Percentiles rank a stretch among this genome's conserved stretches.
Conservation (phyloP, 2,329 filamentous ascomycete species). For the Beauveria asiatica region DNA sequence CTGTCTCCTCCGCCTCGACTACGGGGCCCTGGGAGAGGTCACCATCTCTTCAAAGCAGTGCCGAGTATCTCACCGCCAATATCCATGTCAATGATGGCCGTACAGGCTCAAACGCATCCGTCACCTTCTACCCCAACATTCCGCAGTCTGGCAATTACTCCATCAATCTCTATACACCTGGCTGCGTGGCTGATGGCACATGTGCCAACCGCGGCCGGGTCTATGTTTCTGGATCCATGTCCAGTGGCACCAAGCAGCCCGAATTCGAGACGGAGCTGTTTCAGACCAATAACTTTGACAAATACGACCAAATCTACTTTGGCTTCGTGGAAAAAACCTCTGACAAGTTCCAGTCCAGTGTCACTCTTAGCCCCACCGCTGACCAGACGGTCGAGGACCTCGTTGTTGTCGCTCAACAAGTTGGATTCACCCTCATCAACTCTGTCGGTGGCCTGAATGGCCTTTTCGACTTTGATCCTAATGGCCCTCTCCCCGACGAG, state of each 20-base stretch:
- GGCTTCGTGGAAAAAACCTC: constrained; percentile 73
- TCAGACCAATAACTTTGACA: constrained; percentile 94
- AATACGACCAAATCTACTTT: constrained; percentile 87
- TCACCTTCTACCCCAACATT: constrained; percentile 78
- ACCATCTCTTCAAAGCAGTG: constrained; percentile 59
- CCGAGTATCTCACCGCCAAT: constrained; percentile 66
- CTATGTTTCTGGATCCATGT: constrained; percentile 68
- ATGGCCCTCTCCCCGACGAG: constrained; percentile 40
- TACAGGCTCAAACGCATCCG: constrained; percentile 44
- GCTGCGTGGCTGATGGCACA: constrained; percentile 70
- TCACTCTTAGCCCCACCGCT: constrained; percentile 64
- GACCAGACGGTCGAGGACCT: constrained; percentile 54
- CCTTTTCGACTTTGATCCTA: constrained; percentile 78
- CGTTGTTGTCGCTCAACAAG: constrained; percentile 80
- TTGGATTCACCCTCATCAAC: constrained; percentile 67
- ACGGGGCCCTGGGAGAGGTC: constrained; percentile 69
- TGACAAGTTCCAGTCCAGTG: constrained; percentile 64
- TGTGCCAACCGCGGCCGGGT: constrained; percentile 72
- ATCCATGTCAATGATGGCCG: constrained; percentile 48
- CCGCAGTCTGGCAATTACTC: constrained; percentile 86
- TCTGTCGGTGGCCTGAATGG: constrained; percentile 79
- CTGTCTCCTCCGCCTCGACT: constrained; percentile 53
- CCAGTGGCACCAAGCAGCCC: constrained; percentile 34
- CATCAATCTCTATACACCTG: constrained; percentile 85
- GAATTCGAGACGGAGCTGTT: constrained; percentile 57